Base-by-base conservation (phyloP, 2,329 filamentous ascomycete genomes). In the Aspergillus sp. region DNA sequence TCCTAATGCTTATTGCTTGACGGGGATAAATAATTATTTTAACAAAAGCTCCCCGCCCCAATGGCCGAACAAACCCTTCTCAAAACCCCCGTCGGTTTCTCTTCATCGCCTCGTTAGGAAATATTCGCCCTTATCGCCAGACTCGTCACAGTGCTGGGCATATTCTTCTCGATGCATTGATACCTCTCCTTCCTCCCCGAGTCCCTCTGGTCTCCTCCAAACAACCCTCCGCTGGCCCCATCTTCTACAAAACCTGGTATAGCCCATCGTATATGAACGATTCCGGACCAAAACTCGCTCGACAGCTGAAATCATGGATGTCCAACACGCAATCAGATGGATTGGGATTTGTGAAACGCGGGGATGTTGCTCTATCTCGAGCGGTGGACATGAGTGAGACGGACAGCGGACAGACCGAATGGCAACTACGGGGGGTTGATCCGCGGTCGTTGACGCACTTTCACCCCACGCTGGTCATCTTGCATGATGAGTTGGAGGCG, bases 71-170 rank as follows among this genome's bases (percentile, higher is more conserved):
- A 19, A 19, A 19, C 19, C 19, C 34, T 11, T 43, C 33, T 33
- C 50, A 37, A 52, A 45, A 44, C 36, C 47, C 61, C 6, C 51
- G 45, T 9, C 62, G 61, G 35, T 57, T 59, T 33, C 81, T 95
- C 55, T 80, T 97, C 44, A 76, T 97, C 57, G 79, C 90, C 70
- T 93, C 88, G 49, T 78, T 98, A 50, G 93, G 93, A 54, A 97
- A 97, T 57, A 89, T 87, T 6, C 74, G 78, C 6, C 63, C 69
- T 19, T 90, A 91, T 66, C 78, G 80, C 52, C 77, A 85, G 50
- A 94, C 88, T 13, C 82, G 91, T 6, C 93, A 97, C 69, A 90
- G 84, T 26, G 89, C 90, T 10, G 93, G 90, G 8, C 91, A 97
- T 70, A 79, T 82, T 44, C 79, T 89, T 37, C 79, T 95, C 52